A percentile compares a stretch with the other conserved stretches of the same genome.
Conservation (phyloP, 1,139 yeast genomes). For the Suhomyces yuchorum region DNA sequence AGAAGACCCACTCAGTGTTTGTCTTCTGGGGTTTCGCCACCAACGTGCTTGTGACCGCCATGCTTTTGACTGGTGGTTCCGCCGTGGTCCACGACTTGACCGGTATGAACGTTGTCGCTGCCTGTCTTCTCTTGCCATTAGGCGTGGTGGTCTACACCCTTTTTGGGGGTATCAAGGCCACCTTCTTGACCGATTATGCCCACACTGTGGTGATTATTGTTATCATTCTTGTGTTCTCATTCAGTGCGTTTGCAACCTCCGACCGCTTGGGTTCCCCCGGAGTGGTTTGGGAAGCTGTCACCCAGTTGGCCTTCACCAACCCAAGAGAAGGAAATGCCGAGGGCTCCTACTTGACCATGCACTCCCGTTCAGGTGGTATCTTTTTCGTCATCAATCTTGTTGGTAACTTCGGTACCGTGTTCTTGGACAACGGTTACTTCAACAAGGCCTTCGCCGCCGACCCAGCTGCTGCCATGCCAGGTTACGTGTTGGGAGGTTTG, state of each 20-base stretch:
- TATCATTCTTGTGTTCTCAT: constrained; percentile 63
- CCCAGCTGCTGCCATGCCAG: constrained; percentile 86
- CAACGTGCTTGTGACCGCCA: constrained; percentile 82
- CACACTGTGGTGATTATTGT: constrained; percentile 68
- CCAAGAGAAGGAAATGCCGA: constrained; percentile 81
- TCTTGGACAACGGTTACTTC: constrained; percentile 88
- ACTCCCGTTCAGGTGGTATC: constrained; percentile 74
- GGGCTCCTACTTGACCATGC: constrained; percentile 75
- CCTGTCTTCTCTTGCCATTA: constrained; percentile 76
- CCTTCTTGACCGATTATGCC: constrained; percentile 83
- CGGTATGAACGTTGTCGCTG: constrained; percentile 82
- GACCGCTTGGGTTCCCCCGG: constrained; percentile 79
- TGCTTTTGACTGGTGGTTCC: constrained; percentile 85
- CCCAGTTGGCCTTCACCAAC: constrained; percentile 53
- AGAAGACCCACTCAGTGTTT: constrained; percentile 64
- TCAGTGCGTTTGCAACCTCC: constrained; percentile 61
- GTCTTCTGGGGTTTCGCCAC: constrained; percentile 84
- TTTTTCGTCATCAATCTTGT: constrained; percentile 81
- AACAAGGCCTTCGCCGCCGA: constrained; percentile 86
- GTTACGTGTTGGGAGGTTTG: constrained; percentile 85
- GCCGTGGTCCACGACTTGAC: constrained; percentile 76
- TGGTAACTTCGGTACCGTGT: constrained; percentile 89
- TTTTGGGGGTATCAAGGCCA: constrained; percentile 89
- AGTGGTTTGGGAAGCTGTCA: constrained; percentile 68
- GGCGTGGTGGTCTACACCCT: constrained; percentile 83